Evolutionary conservation across 2,329 filamentous ascomycete species (phyloP), one percentile per base, ranked within the genome.

Genomic region (Fusarium temperatum): DNA sequence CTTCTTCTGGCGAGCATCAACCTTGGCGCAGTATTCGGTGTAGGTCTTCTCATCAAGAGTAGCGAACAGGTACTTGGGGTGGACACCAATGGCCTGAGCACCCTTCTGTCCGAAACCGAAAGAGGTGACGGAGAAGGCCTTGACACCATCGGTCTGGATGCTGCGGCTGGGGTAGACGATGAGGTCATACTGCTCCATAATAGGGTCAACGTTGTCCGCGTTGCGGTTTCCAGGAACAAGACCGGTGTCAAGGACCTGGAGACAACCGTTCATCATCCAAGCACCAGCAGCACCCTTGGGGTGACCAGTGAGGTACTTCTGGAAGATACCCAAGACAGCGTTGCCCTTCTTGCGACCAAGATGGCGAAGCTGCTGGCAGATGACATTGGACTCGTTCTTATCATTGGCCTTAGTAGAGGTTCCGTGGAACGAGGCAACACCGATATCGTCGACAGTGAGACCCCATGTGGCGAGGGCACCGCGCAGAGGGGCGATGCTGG

Each of bases 51-150:
- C 90, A 80, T 98, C 96, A 58, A 99, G 93, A n/a, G 94, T 92
- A 55, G 96, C 96, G 78, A 92, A 99, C 66, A 99, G 90, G 84
- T 98, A 99, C 85, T 93, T 96, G 80, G 97, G 94, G 83, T 99
- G 96, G 59, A 99, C 93, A 87, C 96, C 96, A 80, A 99, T 97
- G 48, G 93, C 96, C 84, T 99, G 97, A 32, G 96, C 94, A 81
- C 96, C 96, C 90, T 99, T 99, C 85, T 99, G 96, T 77, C 96
- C 96, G 87, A 99, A 99, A 84, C 96, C 96, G 83, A 99, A 99
- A 1, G 97, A 99, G 12, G 97, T 99, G 74, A 99, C 94, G 2
- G 95, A 98, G 89, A 99, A 98, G 20, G 96, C 97, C 87, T 98
- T 99, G 88, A 99, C 89, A 73, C 96, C 96, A 80, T 99, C 96